Base-by-base conservation (phyloP, 257 asterid species). In the Agastache rugosa region DNA sequence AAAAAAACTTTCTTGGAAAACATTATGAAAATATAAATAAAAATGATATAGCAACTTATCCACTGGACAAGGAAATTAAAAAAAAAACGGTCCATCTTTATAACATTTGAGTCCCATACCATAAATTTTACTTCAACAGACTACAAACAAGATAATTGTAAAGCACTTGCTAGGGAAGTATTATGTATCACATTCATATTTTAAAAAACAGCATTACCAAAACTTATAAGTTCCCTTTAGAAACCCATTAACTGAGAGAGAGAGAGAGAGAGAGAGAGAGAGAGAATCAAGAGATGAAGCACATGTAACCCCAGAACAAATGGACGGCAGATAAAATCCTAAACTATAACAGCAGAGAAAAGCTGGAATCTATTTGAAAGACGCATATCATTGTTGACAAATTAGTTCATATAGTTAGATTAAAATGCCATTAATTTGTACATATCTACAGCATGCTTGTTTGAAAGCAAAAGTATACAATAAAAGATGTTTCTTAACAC, bases 391-490 rank as follows among this genome's bases (percentile, higher is more conserved):
- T 31, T 35, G 31, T 17, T 67, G 31, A 78, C 3, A 11, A 64
- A 65, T 35, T 62, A 61, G 71, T 63, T 55, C 10, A 16, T 48
- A 60, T 60, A 12, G 19, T 15, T 25, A 25, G 31, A 67, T 51
- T 1, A 37, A 17, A 47, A 4, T 10, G 23, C 15, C 53, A 41
- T 42, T 27, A 12, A 25, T 44, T 63, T 16, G 45, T 34, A 17
- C 17, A 58, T 44, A 47, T 8, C 39, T 31, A 64, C 31, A 44
- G 23, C 71, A 65, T 63, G 72, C 67, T 70, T 69, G 48, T 62
- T 63, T 65, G 48, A 62, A 65, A 39, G 63, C 37, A 15, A 61
- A 37, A 71, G 55, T 45, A 51, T 67, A 59, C 70, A 23, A 69
- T 48, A 61, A 61, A 5, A 41, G 22, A 62, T 29, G 8, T 53